A percentile compares a stretch with the other conserved stretches of the same genome.
Evolutionary conservation across 192 early-diverging fungal species (phyloP).

Genomic region (Coemansia sp.): DNA sequence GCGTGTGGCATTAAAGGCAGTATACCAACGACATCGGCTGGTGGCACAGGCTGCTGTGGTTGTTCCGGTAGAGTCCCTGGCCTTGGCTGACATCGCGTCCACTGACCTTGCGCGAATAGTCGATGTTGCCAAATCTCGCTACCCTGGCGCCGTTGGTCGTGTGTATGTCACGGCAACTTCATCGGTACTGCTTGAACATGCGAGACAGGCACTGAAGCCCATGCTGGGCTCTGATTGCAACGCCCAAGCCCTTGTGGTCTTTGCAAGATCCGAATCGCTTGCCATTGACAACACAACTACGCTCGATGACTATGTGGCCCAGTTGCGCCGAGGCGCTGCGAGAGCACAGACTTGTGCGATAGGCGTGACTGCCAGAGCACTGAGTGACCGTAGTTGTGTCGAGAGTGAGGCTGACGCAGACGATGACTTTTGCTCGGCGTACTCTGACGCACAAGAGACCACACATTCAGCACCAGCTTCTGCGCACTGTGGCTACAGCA

Average conservation of each 20-base stretch:
- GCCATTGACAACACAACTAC: background rate
- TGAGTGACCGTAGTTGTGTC: conserved; percentile 9
- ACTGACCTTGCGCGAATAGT: background rate
- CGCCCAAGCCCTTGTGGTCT: background rate
- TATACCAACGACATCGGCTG: background rate
- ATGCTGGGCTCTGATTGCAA: conserved; percentile 1
- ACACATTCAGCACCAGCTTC: background rate
- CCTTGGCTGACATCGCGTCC: conserved; percentile 21
- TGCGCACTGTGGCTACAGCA: background rate
- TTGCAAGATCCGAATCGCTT: background rate
- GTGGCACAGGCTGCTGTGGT: conserved; percentile 20
- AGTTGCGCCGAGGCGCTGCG: background rate
- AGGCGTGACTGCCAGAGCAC: background rate
- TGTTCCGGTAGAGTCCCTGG: conserved; percentile 35
- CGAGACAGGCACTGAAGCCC: conserved; percentile 25
- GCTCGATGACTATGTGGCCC: background rate
- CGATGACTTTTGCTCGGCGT: conserved; percentile 43
- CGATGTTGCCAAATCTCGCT: conserved; percentile 17
- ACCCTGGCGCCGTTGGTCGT: conserved; percentile 16
- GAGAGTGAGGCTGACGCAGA: conserved; percentile 19
- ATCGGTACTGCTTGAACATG: conserved; percentile 42
- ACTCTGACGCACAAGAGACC: conserved; percentile 17
- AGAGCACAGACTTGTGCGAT: background rate
- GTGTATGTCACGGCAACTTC: conserved; percentile 40
- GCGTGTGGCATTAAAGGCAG: conserved; percentile 33